Conservation (phyloP, 805 yeast species). For the Metschnikowia bowlesiae region DNA sequence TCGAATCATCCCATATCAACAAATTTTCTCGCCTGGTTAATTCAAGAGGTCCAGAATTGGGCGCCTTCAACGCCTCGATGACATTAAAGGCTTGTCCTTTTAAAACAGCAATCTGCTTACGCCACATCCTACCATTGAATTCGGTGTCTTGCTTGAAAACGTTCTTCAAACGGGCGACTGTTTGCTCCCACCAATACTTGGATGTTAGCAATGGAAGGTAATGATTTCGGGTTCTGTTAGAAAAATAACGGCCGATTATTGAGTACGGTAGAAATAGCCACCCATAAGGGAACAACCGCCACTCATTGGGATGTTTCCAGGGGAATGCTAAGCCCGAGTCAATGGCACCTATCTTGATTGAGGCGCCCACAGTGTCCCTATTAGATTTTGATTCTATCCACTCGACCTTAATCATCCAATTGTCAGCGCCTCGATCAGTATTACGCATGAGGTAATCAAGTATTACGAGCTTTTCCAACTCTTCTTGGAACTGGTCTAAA, state of each 20-base stretch:
- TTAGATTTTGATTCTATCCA: slow-evolving; percentile 24
- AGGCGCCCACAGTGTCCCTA: slow-evolving; percentile 3
- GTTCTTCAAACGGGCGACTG: slow-evolving; percentile 42
- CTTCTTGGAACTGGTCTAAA: slow-evolving; percentile 50
- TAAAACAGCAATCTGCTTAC: slow-evolving; percentile 61
- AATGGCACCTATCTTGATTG: slow-evolving; percentile 60
- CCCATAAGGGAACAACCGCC: slow-evolving; percentile 76
- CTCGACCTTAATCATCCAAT: slow-evolving; percentile 69
- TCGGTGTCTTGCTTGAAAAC: slow-evolving; percentile 54
- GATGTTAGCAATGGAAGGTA: slow-evolving; percentile 57
- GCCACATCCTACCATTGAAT: slow-evolving; percentile 64
- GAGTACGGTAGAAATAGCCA: slow-evolving; percentile 67
- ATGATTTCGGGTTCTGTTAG: slow-evolving; percentile 50
- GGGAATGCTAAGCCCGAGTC: slow-evolving; percentile 75
- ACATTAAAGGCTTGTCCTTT: slow-evolving; percentile 79
- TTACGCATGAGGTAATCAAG: slow-evolving; percentile 70
- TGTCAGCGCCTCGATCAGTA: slow-evolving; percentile 70
- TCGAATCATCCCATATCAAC: slow-evolving; percentile 55
- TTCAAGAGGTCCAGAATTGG: slow-evolving; percentile 64
- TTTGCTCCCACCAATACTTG: slow-evolving; percentile 66
- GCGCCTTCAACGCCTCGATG: slow-evolving; percentile 55
- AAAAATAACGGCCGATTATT: slow-evolving; percentile 64
- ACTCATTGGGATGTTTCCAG: slow-evolving; percentile 79
- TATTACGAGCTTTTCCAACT: slow-evolving; percentile 65
- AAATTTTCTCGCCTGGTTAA: slow-evolving; percentile 55